Percentiles rank a stretch among this genome's conserved stretches.
phyloP scores from a whole-genome alignment of 2,329 filamentous ascomycete species.

The Gaeumannomyces sp. region DNA sequence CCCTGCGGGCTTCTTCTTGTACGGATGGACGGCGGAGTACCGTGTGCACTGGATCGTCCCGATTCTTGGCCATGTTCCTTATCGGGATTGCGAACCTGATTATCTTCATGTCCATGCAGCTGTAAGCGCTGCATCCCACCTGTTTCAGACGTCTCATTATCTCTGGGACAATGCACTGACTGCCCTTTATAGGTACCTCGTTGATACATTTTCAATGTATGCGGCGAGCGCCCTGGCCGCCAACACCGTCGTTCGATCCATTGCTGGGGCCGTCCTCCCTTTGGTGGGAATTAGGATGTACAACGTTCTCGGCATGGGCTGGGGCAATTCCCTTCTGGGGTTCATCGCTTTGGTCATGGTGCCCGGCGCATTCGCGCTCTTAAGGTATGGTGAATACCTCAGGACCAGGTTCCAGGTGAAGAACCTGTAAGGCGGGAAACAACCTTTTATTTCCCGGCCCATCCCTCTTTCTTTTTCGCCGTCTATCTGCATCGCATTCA shows the following conservation, averaged over 20 bases:
- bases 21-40: conserved; percentile 54
- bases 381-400: conserved; percentile 38
- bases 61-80: conserved; percentile 31
- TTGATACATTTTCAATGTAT: conserved; percentile 48
- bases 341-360: conserved; percentile 45
- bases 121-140: conserved; percentile 3
- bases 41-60: conserved; percentile 51
- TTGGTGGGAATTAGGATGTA: conserved; percentile 57
- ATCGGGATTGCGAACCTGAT: conserved; percentile 21
- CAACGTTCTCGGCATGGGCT: conserved; percentile 29
- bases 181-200: conserved; percentile 32
- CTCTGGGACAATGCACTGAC: not conserved
- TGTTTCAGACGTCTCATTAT: not conserved
- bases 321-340: conserved; percentile 30
- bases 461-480: too few relatives aligned
- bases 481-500: too few relatives aligned
- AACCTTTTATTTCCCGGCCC: too few relatives aligned
- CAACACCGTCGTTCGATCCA: conserved; percentile 51
- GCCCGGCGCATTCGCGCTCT: conserved; percentile 45
- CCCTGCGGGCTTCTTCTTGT: conserved; percentile 58
- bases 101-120: not conserved
- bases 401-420: conserved; percentile 11
- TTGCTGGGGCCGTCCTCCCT: conserved; percentile 54
- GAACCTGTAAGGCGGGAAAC: not conserved
- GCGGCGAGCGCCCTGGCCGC: conserved; percentile 60